These are phyloP conservation scores for Cyberlindnera japonica DNA, from an alignment of 805 yeast species.

Conservation along the genomic window DNA sequence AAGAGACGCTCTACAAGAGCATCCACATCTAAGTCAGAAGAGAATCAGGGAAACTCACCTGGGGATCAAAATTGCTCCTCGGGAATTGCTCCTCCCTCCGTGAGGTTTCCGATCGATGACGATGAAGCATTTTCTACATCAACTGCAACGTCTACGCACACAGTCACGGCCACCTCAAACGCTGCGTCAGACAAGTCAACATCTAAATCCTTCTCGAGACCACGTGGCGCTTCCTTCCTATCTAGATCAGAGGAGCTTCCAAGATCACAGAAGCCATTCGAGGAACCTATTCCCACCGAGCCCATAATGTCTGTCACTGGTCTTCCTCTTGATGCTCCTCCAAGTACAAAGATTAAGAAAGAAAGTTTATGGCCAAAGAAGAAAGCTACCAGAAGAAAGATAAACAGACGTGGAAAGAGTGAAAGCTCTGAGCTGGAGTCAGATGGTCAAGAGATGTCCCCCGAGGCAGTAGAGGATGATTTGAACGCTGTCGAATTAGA, in stretches of 20 bases:
- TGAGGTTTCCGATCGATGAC: too few species aligned
- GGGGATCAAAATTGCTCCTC: too few species aligned
- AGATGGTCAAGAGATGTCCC: conserved; percentile 5
- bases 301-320: conserved; percentile 68
- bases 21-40: too few species aligned
- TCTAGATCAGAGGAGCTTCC: too few species aligned
- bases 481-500: conserved; percentile 16
- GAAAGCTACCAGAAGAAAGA: conserved; percentile 24
- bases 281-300: conserved; percentile 20
- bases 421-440: conserved; percentile 12
- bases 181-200: too few species aligned
- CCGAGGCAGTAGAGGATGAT: conserved; percentile 3
- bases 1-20: not conserved
- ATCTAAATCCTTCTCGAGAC: too few species aligned
- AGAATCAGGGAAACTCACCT: too few species aligned
- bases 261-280: not conserved
- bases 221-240: too few species aligned
- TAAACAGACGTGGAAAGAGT: conserved; percentile 17
- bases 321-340: conserved; percentile 64
- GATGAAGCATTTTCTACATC: too few species aligned
- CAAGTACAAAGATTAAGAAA: conserved; percentile 54
- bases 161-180: not conserved
- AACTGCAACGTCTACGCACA: not conserved
- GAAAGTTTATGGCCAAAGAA: conserved; percentile 51
- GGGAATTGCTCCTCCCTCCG: too few species aligned